Evolutionary conservation across 139 green algal species (phyloP), one percentile per base, ranked within the genome.

Genomic region (Deuterostichococcus epilithicus): DNA sequence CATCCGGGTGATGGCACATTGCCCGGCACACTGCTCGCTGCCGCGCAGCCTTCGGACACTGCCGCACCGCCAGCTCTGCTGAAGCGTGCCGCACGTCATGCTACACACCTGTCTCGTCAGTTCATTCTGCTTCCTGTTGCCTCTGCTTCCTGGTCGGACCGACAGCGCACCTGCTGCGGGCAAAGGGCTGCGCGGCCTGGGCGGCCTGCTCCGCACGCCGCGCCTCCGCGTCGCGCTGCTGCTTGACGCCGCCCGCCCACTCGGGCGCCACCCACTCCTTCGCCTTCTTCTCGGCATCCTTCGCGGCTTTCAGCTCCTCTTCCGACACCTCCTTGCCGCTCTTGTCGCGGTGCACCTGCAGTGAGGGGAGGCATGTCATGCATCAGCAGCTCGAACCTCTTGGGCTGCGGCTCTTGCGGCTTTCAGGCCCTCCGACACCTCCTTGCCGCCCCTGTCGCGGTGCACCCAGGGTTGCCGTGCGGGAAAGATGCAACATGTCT

Each of bases 201-300:
- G 78, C 72, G n/a, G 63, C 71, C 85, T 88, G 82, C 33, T 45
- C 75, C 68, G 70, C 73, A 22, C 42, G 69, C 26, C 63, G 73
- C 38, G 81, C 82, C 45, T 90, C 82, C 30, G 79, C 82, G 44
- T 83, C 82, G 34, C 68, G 47, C 68, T 85, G 84, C 84, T 96
- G 91, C 36, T 86, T 83, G 44, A 97, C 77, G 38, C 92, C 92
- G 0, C 80, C 83, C 22, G 86, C 88, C 92, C 91, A 97, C 47
- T 86, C 87, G 78, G 94, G 84, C n/a, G 68, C 77, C 52, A 73
- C 78, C 13, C 25, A 13, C 47, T 74, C 30, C 4, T 52, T 52
- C 10, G 76, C 74, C 84, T 84, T 83, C 75, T 83, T 82, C 76
- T 78, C 72, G 44, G 81, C 74, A 34, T 89, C 80, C 38, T 77